A percentile compares a stretch with the other conserved stretches of the same genome.
Evolutionary conservation across 2,329 filamentous ascomycete genomes (phyloP).

Genomic region (Pezicula radicicola): DNA sequence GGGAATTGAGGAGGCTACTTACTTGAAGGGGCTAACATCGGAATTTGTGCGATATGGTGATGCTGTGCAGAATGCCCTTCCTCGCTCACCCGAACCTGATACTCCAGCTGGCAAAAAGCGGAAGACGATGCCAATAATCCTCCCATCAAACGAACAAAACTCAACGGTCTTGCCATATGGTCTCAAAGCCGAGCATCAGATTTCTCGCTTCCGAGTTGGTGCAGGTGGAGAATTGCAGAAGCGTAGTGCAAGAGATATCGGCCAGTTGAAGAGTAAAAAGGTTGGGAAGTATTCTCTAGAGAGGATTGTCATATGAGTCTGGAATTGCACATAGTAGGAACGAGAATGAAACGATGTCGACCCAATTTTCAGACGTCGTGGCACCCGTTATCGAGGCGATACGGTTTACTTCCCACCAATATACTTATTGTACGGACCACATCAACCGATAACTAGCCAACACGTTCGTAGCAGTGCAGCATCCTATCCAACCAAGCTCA

Average conservation of each 20-base stretch:
- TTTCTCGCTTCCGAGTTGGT: conserved; percentile 56
- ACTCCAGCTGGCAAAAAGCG: conserved; percentile 17
- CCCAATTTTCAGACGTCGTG: no score
- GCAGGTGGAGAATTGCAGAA: conserved; percentile 67
- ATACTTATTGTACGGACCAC: no score
- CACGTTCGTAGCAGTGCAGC: no score
- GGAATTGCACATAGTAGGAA: neutral
- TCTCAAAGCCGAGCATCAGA: conserved; percentile 54
- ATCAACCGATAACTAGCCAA: no score
- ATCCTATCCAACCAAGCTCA: neutral
- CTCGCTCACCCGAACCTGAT: neutral
- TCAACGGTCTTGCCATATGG: conserved; percentile 64
- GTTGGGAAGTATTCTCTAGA: conserved; percentile 83
- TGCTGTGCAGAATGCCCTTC: conserved; percentile 17
- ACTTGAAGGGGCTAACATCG: conserved; percentile 59
- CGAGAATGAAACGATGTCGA: neutral
- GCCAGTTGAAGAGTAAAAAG: conserved; percentile 73
- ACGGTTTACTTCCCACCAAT: no score
- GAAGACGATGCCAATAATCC: conserved; percentile 40
- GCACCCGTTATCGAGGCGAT: no score
- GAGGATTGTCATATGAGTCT: conserved; percentile 60
- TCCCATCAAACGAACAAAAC: conserved; percentile 43
- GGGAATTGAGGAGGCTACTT: conserved; percentile 66
- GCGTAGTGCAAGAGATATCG: conserved; percentile 70
- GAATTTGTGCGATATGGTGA: conserved; percentile 64